Conservation (phyloP, 331 rosid species). For the Pyrus hybrid region DNA sequence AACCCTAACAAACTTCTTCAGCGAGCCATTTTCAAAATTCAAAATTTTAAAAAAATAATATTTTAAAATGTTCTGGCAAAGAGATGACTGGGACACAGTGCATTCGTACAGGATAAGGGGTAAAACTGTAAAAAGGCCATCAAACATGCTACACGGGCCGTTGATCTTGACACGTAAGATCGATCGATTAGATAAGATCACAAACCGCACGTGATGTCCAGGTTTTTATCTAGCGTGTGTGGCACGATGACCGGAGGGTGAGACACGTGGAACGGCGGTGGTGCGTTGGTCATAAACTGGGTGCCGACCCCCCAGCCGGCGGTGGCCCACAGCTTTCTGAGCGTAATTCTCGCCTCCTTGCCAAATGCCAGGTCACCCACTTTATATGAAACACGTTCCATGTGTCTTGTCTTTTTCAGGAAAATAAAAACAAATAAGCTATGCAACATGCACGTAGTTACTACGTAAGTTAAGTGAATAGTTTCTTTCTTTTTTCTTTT, state of each 20-base stretch:
- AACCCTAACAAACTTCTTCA: background rate
- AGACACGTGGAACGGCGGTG: conserved; percentile 9
- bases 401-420: background rate
- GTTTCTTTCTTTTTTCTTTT: no score
- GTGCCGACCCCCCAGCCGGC: conserved; percentile 23
- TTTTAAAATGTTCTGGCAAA: background rate
- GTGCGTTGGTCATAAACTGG: background rate
- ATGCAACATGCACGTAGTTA: background rate
- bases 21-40: conserved; percentile 22
- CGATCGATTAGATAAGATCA: background rate
- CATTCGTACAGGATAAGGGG: conserved; percentile 16
- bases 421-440: background rate
- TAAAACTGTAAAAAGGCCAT: background rate
- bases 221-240: background rate
- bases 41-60: background rate
- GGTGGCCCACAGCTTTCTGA: background rate
- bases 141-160: background rate
- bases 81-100: background rate
- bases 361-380: conserved; percentile 2
- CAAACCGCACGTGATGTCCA: conserved; percentile 2
- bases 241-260: background rate
- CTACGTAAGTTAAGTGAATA: background rate
- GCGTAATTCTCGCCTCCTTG: conserved; percentile 4
- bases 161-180: background rate
- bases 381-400: background rate